These are phyloP conservation scores for Dendrocalamus sinicus DNA, from an alignment of 176 grass and related monocot species.

Conservation along the genomic window DNA sequence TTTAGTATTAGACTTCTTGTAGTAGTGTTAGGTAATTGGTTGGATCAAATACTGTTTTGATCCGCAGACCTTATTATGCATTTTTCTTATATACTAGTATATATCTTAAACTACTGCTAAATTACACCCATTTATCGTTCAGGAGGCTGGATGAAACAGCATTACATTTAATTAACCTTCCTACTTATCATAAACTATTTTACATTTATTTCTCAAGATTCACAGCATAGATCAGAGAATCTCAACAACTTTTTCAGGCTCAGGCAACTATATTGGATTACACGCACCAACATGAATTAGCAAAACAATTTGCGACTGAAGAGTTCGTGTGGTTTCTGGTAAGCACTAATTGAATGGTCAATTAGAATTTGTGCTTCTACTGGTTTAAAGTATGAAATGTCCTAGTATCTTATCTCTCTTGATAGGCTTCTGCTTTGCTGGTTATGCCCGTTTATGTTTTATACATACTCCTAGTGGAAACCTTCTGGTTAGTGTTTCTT, in stretches of 20 bases:
- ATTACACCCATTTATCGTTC: background rate
- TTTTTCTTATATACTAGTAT: background rate
- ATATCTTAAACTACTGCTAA: constrained; percentile 12
- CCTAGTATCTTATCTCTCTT: constrained; percentile 36
- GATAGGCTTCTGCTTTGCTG: constrained; percentile 77
- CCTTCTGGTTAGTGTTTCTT: constrained; percentile 65
- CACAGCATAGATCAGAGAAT: background rate
- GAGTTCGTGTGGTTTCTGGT: constrained; percentile 94
- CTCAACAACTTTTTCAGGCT: constrained; percentile 56
- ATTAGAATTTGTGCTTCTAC: constrained; percentile 23
- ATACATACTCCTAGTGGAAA: constrained; percentile 59
- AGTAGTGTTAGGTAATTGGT: background rate
- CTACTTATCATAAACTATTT: background rate
- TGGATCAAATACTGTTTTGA: constrained; percentile 12
- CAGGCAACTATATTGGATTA: constrained; percentile 74
- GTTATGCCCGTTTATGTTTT: constrained; percentile 68
- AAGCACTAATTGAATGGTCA: constrained; percentile 41
- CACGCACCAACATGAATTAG: constrained; percentile 71
- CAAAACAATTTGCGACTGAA: constrained; percentile 74
- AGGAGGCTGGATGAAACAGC: background rate
- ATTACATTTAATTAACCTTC: constrained; percentile 12
- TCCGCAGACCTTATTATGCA: background rate
- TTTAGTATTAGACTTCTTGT: no score
- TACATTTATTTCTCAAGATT: constrained; percentile 4
- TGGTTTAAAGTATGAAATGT: constrained; percentile 36